These are phyloP conservation scores for Taphrina flavorubra DNA, from an alignment of 1,139 yeast species.

Conservation along the genomic window DNA sequence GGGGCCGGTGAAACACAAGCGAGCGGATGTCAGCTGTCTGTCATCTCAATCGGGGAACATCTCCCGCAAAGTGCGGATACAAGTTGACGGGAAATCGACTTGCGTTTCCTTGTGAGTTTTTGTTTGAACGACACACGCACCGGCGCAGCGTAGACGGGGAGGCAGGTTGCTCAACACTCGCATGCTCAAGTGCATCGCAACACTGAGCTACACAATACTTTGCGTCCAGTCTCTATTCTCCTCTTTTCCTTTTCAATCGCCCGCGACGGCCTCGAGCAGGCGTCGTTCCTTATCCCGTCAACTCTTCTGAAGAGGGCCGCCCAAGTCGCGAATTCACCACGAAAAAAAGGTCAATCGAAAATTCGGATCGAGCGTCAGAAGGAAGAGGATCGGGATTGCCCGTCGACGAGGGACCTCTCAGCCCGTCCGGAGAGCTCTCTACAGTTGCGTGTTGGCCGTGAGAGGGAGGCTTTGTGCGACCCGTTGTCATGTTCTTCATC, in stretches of 20 bases:
- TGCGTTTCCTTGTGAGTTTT: background rate
- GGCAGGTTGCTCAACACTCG: background rate
- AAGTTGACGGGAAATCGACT: background rate
- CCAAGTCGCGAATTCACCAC: too few relatives aligned
- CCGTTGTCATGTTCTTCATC: slow-evolving; percentile 42
- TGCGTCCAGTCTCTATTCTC: background rate
- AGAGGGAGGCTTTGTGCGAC: background rate
- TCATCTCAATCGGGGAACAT: background rate
- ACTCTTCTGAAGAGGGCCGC: too few relatives aligned
- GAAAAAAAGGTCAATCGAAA: too few relatives aligned
- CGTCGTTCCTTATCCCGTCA: slow-evolving; percentile 5
- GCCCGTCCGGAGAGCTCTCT: background rate
- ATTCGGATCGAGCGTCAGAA: slow-evolving; percentile 8
- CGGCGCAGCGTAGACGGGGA: background rate
- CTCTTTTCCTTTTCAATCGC: background rate
- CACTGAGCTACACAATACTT: background rate
- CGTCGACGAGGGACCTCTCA: background rate
- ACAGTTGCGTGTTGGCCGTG: background rate
- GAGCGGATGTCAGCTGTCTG: background rate
- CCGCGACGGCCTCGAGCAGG: slow-evolving; percentile 9
- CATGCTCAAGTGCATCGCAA: background rate
- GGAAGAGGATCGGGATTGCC: background rate
- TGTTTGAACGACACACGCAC: background rate
- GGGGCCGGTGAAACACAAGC: slow-evolving; percentile 1
- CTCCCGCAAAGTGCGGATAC: background rate